Percentiles rank a stretch among this genome's conserved stretches.
These are phyloP conservation scores for Barbarea vulgaris DNA, from an alignment of 345 rosid species.

Conservation along the genomic window DNA sequence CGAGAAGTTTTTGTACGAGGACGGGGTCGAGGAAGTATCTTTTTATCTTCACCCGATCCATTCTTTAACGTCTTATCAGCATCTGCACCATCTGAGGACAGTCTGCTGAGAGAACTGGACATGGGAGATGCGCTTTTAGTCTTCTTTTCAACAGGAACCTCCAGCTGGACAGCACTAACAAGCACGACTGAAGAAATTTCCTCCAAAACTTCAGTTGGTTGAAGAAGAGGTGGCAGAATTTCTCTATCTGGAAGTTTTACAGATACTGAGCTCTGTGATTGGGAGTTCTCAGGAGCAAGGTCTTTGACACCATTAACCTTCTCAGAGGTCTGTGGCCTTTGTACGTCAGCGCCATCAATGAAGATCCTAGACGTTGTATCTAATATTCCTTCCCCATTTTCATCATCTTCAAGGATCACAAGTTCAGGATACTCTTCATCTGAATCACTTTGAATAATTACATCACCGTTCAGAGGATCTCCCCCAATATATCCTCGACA, in stretches of 20 bases:
- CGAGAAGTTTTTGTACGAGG: conserved; percentile 61
- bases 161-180: conserved; percentile 44
- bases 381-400: conserved; percentile 48
- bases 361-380: conserved; percentile 40
- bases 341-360: conserved; percentile 38
- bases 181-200: conserved; percentile 34
- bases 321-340: conserved; percentile 32
- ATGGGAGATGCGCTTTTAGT: conserved; percentile 37
- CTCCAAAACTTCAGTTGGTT: conserved; percentile 35
- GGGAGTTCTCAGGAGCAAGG: conserved; percentile 43
- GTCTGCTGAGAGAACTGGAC: conserved; percentile 40
- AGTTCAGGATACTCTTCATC: conserved; percentile 98
- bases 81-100: conserved; percentile 44
- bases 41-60: conserved; percentile 49
- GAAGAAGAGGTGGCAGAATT: conserved; percentile 42
- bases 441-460: conserved; percentile 90
- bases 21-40: conserved; percentile 53
- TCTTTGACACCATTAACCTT: conserved; percentile 43
- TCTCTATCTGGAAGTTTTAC: conserved; percentile 40
- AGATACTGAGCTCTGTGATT: conserved; percentile 39
- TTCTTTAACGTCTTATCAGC: conserved; percentile 50
- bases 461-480: conserved; percentile 77
- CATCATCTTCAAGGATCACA: conserved; percentile 74
- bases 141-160: conserved; percentile 47
- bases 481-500: conserved; percentile 98